Conservation (phyloP, 2,329 filamentous ascomycete genomes). For the Xylariaceae sp. region DNA sequence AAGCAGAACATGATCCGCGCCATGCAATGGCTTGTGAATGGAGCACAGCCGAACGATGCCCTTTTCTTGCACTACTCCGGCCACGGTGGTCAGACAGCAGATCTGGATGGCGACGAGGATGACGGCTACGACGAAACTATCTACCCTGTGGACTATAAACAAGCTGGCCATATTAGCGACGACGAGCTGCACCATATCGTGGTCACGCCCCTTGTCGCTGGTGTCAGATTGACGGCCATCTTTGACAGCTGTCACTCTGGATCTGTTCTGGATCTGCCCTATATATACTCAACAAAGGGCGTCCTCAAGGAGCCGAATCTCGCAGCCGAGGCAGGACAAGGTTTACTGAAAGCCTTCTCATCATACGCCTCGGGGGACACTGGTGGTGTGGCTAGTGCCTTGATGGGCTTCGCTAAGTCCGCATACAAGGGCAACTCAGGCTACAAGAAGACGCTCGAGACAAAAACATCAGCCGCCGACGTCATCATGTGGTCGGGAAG, state of each 20-base stretch:
- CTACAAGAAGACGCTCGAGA: constrained; percentile 73
- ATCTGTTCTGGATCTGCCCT: constrained; percentile 62
- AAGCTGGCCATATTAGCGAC: constrained; percentile 76
- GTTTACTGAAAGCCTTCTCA: constrained; percentile 56
- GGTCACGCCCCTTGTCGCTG: constrained; percentile 52
- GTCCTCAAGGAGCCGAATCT: constrained; percentile 66
- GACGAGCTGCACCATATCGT: constrained; percentile 79
- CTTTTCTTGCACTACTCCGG: constrained; percentile 61
- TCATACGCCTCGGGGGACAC: constrained; percentile 69
- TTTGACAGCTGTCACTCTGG: constrained; percentile 66
- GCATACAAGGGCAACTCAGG: constrained; percentile 77
- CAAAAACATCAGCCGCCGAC: constrained; percentile 91
- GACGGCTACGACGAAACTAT: constrained; percentile 82
- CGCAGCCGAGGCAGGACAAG: constrained; percentile 64
- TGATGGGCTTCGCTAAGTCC: constrained; percentile 85
- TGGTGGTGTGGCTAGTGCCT: constrained; percentile 73
- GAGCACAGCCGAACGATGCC: constrained; percentile 69
- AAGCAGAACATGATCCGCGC: constrained; percentile 70
- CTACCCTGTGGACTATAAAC: constrained; percentile 76
- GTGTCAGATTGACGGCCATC: constrained; percentile 58
- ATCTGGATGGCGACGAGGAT: constrained; percentile 74
- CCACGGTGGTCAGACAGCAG: constrained; percentile 77
- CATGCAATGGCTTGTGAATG: constrained; percentile 71
- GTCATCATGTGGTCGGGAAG: constrained; percentile 97
- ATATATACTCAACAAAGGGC: constrained; percentile 66